A percentile compares a stretch with the other conserved stretches of the same genome.
Evolutionary conservation across 1,284 basidiomycete species (phyloP).

Genomic region (Cronartium ribicola): DNA sequence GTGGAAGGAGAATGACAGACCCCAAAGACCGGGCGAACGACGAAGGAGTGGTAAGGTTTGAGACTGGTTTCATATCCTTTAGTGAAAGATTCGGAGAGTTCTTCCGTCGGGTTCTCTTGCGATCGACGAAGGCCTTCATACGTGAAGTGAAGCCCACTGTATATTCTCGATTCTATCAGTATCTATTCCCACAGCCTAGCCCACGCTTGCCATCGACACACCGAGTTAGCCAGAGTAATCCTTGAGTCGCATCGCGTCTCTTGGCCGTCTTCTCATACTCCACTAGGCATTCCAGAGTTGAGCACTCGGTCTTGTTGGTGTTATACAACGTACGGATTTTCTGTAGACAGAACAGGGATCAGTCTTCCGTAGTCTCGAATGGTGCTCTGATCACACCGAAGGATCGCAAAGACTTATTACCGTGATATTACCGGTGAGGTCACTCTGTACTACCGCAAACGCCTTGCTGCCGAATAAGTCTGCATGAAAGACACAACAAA

Average conservation of each 20-base stretch:
- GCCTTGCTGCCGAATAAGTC: conserved; percentile 75
- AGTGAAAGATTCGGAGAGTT: conserved; percentile 72
- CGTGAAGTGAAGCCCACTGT: conserved; percentile 79
- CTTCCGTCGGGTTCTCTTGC: conserved; percentile 65
- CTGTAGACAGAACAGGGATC: conserved; percentile 49
- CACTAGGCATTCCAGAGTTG: conserved; percentile 79
- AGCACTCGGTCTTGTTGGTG: conserved; percentile 62
- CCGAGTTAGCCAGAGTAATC: conserved; percentile 84
- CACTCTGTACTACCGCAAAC: conserved; percentile 77
- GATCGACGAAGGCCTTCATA: conserved; percentile 72
- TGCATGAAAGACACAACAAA: not conserved
- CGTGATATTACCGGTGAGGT: conserved; percentile 86
- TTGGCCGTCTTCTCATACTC: conserved; percentile 80
- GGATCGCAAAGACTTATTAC: not conserved
- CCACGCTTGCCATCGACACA: conserved; percentile 10
- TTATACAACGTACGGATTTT: conserved; percentile 82
- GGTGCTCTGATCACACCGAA: not conserved
- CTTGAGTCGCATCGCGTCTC: conserved; percentile 81
- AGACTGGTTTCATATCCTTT: conserved; percentile 77
- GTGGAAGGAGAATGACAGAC: conserved; percentile 41
- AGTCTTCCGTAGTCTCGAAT: not conserved
- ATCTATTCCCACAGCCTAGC: not conserved
- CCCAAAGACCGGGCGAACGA: conserved; percentile 76
- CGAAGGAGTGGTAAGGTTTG: conserved; percentile 80
- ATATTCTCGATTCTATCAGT: not conserved